Evolutionary conservation across 208 protist species (phyloP), one percentile per base, ranked within the genome.

Genomic region (Crithidia expoeki): DNA sequence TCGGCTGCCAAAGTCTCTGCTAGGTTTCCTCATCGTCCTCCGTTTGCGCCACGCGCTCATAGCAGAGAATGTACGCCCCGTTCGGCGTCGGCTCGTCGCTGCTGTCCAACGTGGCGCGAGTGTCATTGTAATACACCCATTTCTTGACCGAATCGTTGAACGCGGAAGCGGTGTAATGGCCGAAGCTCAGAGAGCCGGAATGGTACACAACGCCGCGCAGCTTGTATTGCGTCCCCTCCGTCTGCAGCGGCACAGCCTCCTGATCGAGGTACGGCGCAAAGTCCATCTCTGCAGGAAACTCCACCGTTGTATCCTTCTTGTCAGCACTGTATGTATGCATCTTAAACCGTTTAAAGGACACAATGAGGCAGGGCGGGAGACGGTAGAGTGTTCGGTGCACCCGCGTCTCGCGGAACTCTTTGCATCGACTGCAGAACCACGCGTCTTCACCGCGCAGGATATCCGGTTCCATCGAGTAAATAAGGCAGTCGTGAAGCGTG

Each of bases 41-140:
- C 32, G 40, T 5, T 34, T 74, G 40, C 9, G 1, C 58, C 9
- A 76, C 64, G 11, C 74, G 85, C 70, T 95, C 85, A 51, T 90
- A 95, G 71, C 68, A 95, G 55, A 95, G 64, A 58, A 95, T 87
- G 74, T 90, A 95, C 27, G 90, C 90, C 33, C 79, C 80, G 21
- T 68, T 59, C 2, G 80, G 52, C 10, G 56, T 40, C 23, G 80
- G 80, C 21, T 17, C 53, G 0, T 76, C 79, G 27, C 47, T 21
- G 46, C 47, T 46, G 33, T 81, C 57, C 19, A 79, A 27, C 21
- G 70, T 79, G 33, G 76, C 76, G 56, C 62, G 62, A 1, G 76
- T 73, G 72, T 96, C 91, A 76, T 96, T 89, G 73, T 83, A 96
- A 61, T 88, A 67, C 36, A 93, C 80, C 89, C 91, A 96, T 52